phyloP scores from a whole-genome alignment of 306 rosid genomes.

The Hippophae rhamnoides region DNA sequence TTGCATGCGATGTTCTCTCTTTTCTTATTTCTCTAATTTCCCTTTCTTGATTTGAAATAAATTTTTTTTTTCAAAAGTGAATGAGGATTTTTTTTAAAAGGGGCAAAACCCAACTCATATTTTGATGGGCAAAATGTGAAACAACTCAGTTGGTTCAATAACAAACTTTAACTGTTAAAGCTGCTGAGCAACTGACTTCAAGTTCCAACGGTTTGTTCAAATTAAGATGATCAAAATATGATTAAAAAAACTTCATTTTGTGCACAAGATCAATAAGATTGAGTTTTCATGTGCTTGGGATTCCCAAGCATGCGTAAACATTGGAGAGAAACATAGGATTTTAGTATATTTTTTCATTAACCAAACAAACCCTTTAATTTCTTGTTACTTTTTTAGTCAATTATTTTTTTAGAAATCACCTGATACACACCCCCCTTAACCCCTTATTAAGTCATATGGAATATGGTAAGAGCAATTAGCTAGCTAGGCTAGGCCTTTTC shows the following conservation, averaged over 20 bases:
- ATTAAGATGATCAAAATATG: neutral
- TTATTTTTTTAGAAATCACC: neutral
- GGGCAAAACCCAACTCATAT: no score
- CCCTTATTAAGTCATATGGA: neutral
- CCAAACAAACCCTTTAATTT: conserved; percentile 1
- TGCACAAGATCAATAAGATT: conserved; percentile 11
- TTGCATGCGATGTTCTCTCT: no score
- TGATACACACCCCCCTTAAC: neutral
- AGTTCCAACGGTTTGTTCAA: conserved; percentile 36
- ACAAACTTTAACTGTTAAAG: neutral
- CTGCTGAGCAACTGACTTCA: conserved; percentile 20
- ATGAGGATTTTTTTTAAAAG: no score
- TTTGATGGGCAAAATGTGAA: no score
- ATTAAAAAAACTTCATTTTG: conserved; percentile 13
- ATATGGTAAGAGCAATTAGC: neutral
- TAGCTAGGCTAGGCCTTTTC: neutral
- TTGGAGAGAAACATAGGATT: conserved; percentile 26
- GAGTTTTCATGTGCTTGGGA: conserved; percentile 50
- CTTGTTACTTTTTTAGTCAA: neutral
- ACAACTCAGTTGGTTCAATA: neutral
- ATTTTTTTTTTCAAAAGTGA: no score
- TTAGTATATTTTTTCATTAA: conserved; percentile 17
- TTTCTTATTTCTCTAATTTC: no score
- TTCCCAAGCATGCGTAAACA: conserved; percentile 55
- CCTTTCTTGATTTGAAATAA: no score